A percentile compares a stretch with the other conserved stretches of the same genome.
phyloP scores from a whole-genome alignment of 2,329 filamentous ascomycete species.

The Fonsecaea monophora region DNA sequence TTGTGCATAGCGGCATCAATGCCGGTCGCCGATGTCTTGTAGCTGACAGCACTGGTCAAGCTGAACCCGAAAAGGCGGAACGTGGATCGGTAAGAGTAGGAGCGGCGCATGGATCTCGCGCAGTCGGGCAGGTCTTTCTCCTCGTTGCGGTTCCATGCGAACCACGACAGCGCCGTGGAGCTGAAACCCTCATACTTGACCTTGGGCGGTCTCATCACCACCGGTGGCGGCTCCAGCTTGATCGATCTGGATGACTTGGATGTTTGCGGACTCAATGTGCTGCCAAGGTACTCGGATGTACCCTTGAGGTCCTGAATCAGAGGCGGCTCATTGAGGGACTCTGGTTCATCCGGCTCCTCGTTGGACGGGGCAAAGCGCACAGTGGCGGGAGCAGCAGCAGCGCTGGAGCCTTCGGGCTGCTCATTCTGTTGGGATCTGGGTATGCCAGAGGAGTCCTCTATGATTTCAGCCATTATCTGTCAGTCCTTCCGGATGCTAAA shows the following conservation, averaged over 20 bases:
- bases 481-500: background rate
- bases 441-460: background rate
- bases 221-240: constrained; percentile 24
- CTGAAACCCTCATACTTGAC: constrained; percentile 25
- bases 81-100: constrained; percentile 19
- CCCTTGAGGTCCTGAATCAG: background rate
- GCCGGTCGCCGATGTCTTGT: constrained; percentile 17
- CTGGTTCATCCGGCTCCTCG: background rate
- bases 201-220: constrained; percentile 25
- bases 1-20: constrained; percentile 17
- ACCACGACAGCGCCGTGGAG: constrained; percentile 18
- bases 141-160: constrained; percentile 23
- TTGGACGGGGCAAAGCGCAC: background rate
- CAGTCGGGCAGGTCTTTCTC: constrained; percentile 25
- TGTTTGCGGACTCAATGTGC: constrained; percentile 12
- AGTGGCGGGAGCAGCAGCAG: background rate
- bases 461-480: background rate
- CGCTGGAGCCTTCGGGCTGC: background rate
- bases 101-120: constrained; percentile 19
- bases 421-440: background rate
- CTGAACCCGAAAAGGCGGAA: constrained; percentile 24
- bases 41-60: constrained; percentile 13
- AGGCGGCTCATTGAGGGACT: background rate
- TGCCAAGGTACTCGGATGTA: background rate
- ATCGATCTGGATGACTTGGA: constrained; percentile 22